phyloP scores from a whole-genome alignment of 179 eudicot species.

The Vitellaria paradoxa region DNA sequence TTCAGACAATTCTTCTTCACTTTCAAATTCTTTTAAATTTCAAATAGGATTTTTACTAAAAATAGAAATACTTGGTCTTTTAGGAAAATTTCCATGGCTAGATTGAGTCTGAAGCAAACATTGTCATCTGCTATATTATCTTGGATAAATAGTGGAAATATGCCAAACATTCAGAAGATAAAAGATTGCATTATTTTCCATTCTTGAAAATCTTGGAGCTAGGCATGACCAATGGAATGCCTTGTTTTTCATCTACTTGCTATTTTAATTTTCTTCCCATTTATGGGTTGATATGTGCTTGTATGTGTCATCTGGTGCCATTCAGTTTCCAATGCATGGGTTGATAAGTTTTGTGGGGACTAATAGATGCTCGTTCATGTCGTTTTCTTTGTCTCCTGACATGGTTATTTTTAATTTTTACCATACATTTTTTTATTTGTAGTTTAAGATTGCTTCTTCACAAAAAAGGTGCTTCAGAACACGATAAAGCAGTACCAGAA shows the following conservation, averaged over 20 bases:
- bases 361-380: neutral
- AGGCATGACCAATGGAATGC: neutral
- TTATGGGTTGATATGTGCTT: neutral
- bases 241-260: neutral
- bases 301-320: neutral
- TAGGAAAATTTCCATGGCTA: neutral
- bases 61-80: conserved; percentile 1
- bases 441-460: conserved; percentile 95
- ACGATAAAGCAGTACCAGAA: conserved; percentile 32
- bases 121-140: neutral
- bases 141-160: neutral
- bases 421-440: conserved; percentile 24
- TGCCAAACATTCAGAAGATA: neutral
- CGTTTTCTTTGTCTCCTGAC: neutral
- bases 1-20: neutral
- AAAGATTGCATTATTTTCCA: neutral
- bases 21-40: neutral
- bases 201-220: neutral
- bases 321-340: neutral
- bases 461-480: conserved; percentile 47
- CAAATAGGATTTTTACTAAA: neutral
- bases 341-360: neutral
- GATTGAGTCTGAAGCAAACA: neutral
- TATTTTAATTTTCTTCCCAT: neutral
- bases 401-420: conserved; percentile 10